Conservation (phyloP, 2,329 filamentous ascomycete species). For the Botrytis hyacinthi region DNA sequence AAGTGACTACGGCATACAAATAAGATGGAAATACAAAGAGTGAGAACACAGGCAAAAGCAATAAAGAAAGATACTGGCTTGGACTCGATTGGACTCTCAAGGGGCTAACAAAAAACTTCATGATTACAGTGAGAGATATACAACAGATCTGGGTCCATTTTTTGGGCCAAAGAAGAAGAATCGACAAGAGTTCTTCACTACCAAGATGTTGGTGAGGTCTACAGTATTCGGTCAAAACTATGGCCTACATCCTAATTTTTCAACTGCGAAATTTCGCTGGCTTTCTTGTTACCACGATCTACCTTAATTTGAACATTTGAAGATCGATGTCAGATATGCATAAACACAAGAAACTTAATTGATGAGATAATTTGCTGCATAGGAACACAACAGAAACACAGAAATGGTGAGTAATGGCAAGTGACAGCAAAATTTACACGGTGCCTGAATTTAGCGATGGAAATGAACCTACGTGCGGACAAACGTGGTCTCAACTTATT, state of each 20-base stretch:
- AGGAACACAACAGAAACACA: not conserved
- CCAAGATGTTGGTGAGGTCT: not conserved
- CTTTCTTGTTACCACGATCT: not conserved
- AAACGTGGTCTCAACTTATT: not conserved
- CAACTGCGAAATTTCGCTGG: not conserved
- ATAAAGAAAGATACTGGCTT: not conserved
- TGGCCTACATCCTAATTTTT: not conserved
- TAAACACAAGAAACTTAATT: rapidly evolving
- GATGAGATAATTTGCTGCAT: not conserved
- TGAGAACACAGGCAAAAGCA: not conserved
- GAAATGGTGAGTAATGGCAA: not conserved
- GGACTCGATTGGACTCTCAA: not conserved
- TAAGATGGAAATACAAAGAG: not conserved
- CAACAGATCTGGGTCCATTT: not conserved
- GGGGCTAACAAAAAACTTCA: not conserved
- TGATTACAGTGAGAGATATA: not conserved
- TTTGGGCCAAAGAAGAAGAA: not conserved
- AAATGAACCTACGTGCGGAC: not conserved
- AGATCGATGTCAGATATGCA: too few relatives aligned
- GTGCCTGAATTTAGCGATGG: not conserved
- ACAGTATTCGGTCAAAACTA: not conserved
- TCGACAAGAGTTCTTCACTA: not conserved
- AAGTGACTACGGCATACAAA: not conserved
- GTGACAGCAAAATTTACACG: not conserved
- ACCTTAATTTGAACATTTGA: not conserved